Evolutionary conservation across 1,139 yeast genomes (phyloP).

Genomic region (Pichia sp.): DNA sequence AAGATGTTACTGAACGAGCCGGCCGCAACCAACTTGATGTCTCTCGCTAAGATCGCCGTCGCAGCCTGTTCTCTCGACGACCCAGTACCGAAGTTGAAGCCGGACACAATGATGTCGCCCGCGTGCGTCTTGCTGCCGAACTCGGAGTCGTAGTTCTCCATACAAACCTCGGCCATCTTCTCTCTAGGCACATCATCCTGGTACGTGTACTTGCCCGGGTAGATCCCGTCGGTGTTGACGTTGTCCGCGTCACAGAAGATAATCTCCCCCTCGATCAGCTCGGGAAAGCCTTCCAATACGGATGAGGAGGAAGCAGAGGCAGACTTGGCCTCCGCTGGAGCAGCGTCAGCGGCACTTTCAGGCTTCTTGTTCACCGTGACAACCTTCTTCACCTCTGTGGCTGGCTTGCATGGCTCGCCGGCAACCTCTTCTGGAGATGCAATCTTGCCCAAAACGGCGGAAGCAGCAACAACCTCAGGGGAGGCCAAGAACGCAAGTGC

Average conservation of each 20-base stretch:
- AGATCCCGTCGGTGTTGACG: constrained; percentile 96
- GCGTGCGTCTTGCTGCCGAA: constrained; percentile 75
- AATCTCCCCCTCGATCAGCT: constrained; percentile 80
- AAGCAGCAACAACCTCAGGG: constrained; percentile 97
- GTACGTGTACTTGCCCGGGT: constrained; percentile 97
- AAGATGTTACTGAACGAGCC: constrained; percentile 98
- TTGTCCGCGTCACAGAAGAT: constrained; percentile 96
- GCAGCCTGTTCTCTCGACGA: constrained; percentile 99
- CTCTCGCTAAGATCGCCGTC: constrained; percentile 90
- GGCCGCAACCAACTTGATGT: constrained; percentile 86
- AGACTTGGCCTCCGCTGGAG: constrained; percentile 42
- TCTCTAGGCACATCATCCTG: constrained; percentile 94
- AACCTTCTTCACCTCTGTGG: constrained; percentile 45
- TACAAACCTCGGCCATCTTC: constrained; percentile 97
- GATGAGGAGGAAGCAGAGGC: constrained; percentile 47
- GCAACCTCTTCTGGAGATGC: constrained; percentile 85
- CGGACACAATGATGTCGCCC: constrained; percentile 86
- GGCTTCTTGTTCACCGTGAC: constrained; percentile 38
- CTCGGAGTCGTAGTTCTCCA: constrained; percentile 95
- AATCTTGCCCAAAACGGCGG: constrained; percentile 89
- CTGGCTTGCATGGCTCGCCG: constrained; percentile 50
- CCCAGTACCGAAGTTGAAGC: constrained; percentile 96
- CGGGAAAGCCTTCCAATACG: constrained; percentile 80
- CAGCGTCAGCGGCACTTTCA: constrained; percentile 37
- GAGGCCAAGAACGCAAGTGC: constrained; percentile 95